phyloP scores from a whole-genome alignment of 441 rosid species.

The Theobroma grandiflorum region DNA sequence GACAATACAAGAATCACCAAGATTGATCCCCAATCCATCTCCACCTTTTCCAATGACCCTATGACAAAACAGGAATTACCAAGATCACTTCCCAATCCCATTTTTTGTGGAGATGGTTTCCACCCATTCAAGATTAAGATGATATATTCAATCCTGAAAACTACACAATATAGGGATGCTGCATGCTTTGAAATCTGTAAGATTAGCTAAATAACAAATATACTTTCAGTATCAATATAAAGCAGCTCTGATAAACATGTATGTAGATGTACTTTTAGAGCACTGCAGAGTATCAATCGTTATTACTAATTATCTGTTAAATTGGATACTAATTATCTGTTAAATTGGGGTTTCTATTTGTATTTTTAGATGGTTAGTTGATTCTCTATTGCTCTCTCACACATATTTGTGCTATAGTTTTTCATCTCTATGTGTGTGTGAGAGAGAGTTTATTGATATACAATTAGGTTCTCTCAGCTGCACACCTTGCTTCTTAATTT shows the following conservation, averaged over 20 bases:
- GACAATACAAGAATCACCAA: neutral
- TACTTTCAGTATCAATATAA: neutral
- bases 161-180: neutral
- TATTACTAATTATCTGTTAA: neutral
- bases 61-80: neutral
- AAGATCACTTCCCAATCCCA: neutral
- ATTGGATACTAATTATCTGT: neutral
- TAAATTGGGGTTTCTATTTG: neutral
- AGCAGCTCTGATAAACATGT: neutral
- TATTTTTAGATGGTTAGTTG: neutral
- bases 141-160: neutral
- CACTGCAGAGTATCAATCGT: neutral
- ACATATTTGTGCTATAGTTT: neutral
- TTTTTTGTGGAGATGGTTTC: slow-evolving; percentile 3
- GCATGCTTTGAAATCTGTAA: neutral
- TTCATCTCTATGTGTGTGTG: neutral
- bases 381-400: neutral
- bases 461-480: neutral
- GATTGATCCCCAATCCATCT: neutral
- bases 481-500: neutral
- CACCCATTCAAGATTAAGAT: neutral
- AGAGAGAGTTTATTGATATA: neutral
- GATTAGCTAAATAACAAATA: neutral
- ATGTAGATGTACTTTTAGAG: neutral
- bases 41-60: neutral